Base-by-base conservation (phyloP, 495 filamentous ascomycete species). In the Parathielavia appendiculata region DNA sequence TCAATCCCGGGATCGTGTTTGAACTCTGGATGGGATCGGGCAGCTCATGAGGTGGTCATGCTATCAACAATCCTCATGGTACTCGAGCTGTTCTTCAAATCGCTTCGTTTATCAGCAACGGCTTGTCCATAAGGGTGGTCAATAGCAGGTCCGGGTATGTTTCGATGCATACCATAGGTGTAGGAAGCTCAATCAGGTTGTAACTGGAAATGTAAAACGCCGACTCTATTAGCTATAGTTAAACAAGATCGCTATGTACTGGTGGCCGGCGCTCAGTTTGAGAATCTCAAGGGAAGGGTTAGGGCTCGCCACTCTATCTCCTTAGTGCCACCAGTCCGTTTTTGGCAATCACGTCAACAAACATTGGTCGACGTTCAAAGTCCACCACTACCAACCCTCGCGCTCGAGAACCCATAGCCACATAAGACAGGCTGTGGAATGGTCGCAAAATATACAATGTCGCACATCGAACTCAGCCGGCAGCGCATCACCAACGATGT, bases 401-500 rank as follows among this genome's bases (percentile, higher is more conserved):
- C 8, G 32, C 11, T 4, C 26, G 5, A 1, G n/a, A 32, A 35
- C 13, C 13, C 34, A 54, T 6, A 13, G 10, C 9, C 22, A 34
- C 13, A 34, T 39, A 34, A 30, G 1, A 32, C 22, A n/a, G 1
- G 6, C n/a, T 32, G 41, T 14, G 17, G 7, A 2, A 10, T 11
- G 46, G 0, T 13, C 7, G 10, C 5, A 4, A 2, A 26, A 17
- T n/a, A 30, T 36, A 54, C 39, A 51, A 64, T 61, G 50, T 63
- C 60, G 20, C 49, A 54, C 17, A 7, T 39, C 34, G 55, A 57
- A 64, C 17, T 26, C 13, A 48, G 45, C 62, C 51, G 59, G 36
- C 58, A 59, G 16, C 63, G 60, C 49, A 58, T 62, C 9, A 40
- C 55, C 39, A 55, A 30, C 26, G 26, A 72, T 14, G 65, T 71